These are phyloP conservation scores for Gillenia trifoliata DNA, from an alignment of 306 rosid genomes.

Conservation along the genomic window DNA sequence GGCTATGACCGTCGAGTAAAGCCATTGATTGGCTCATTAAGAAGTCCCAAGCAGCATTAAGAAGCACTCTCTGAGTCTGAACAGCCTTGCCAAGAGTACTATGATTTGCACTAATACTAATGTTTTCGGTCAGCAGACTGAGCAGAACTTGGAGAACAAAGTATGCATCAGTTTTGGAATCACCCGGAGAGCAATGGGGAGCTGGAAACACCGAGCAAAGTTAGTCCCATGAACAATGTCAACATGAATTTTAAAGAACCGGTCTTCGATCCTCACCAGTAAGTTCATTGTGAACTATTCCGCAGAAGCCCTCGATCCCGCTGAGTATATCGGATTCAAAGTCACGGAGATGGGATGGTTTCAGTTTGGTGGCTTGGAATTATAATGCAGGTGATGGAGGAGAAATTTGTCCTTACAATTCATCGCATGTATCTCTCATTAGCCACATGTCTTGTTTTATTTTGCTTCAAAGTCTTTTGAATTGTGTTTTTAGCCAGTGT, in stretches of 20 bases:
- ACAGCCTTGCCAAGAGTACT: neutral
- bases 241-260: conserved; percentile 8
- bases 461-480: neutral
- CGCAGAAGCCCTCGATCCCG: conserved; percentile 6
- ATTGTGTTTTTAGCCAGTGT: no score
- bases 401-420: conserved; percentile 4
- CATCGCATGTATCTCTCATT: neutral
- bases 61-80: conserved; percentile 1
- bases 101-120: neutral
- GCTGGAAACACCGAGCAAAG: neutral
- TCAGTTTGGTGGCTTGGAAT: conserved; percentile 19
- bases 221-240: neutral
- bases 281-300: conserved; percentile 1
- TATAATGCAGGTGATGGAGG: conserved; percentile 8
- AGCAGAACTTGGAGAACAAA: neutral
- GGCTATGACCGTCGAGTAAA: conserved; percentile 18
- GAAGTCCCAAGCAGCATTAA: conserved; percentile 16
- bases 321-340: conserved; percentile 1
- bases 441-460: conserved; percentile 3
- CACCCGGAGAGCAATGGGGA: neutral
- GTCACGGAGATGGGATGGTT: conserved; percentile 8
- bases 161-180: neutral
- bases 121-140: neutral
- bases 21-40: conserved; percentile 29
- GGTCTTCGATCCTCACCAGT: conserved; percentile 6